Percentiles rank a stretch among this genome's conserved stretches.
These are phyloP conservation scores for Coprinopsis strossmayeri DNA, from an alignment of 768 basidiomycete species.

Conservation along the genomic window DNA sequence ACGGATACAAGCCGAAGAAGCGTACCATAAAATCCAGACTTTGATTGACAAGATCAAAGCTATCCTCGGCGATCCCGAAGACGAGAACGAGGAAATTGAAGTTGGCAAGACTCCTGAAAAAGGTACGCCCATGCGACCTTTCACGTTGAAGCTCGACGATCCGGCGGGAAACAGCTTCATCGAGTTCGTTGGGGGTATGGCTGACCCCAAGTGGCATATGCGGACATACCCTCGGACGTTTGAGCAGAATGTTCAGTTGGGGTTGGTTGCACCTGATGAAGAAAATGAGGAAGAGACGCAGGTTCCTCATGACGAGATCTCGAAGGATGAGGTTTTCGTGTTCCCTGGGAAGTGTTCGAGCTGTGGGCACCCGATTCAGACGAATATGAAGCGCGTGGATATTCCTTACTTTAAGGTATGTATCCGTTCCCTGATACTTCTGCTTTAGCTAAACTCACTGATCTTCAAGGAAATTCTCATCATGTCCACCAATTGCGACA, in stretches of 20 bases:
- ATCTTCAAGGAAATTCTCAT: conserved; percentile 78
- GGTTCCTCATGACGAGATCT: conserved; percentile 13
- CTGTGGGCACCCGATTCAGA: conserved; percentile 78
- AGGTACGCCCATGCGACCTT: conserved; percentile 54
- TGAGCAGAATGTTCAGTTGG: conserved; percentile 77
- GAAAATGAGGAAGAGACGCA: conserved; percentile 13
- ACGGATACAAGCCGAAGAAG: conserved; percentile 66
- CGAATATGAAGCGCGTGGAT: conserved; percentile 91
- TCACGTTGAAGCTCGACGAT: conserved; percentile 86
- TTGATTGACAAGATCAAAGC: conserved; percentile 62
- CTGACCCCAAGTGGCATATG: conserved; percentile 92
- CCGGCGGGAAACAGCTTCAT: conserved; percentile 96
- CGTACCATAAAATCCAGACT: conserved; percentile 65
- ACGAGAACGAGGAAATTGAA: conserved; percentile 39
- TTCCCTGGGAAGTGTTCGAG: conserved; percentile 88
- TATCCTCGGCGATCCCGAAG: conserved; percentile 58
- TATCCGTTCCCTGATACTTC: neutral
- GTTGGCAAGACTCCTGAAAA: conserved; percentile 16
- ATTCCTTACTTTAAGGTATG: conserved; percentile 96
- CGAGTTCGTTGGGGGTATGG: conserved; percentile 80
- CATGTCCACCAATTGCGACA: conserved; percentile 97
- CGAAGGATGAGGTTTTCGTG: conserved; percentile 77
- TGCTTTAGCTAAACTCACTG: neutral
- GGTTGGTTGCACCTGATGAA: conserved; percentile 54
- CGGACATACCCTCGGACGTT: conserved; percentile 72